Base-by-base conservation (phyloP, 176 grass and related monocot species). In the Zoysia japonica region DNA sequence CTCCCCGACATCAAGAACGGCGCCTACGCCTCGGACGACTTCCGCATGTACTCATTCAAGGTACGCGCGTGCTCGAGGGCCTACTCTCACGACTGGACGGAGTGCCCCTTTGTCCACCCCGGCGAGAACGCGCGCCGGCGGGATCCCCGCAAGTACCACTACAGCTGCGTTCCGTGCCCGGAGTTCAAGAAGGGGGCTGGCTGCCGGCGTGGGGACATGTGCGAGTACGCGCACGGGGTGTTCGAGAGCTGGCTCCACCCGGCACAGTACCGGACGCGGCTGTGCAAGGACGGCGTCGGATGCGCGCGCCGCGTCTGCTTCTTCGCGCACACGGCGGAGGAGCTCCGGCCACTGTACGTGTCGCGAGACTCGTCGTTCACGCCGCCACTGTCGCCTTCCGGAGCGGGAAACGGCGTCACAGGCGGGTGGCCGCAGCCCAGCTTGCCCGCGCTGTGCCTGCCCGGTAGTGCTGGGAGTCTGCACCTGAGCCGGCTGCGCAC, bases 241-340 rank as follows among this genome's bases (percentile, higher is more conserved):
- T 94, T 94, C 70, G 92, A 94, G 88, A 88, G 88, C 61, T 94
- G 88, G 92, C 92, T 94, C 71, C 92, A 94, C 86, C 92, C 92
- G 66, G 92, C 92, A 42, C 92, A 94, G 86, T 94, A 94, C 72
- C 67, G 92, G 73, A 94, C 88, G 15, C 61, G 92, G 3, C 78
- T 91, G 10, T 94, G 92, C 72, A 94, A 94, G 86, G 92, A 94
- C 36, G 92, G 87, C 62, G 72, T 78, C 35, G 84, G 44, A 1
- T 94, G 92, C 69, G 75, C 80, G 10, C 88, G 92, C 7, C 92
- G 92, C 52, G 92, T 94, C 73, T 94, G 92, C 79, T 94, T 94
- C 86, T 94, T 94, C 67, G 92, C 92, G 14, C 92, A 94, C 64
- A 91, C 88, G 46, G 78, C 86, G 8, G 92, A 91, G 17, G 92